Evolutionary conservation across 441 rosid genomes (phyloP).

Genomic region (Corymbia calophylla): DNA sequence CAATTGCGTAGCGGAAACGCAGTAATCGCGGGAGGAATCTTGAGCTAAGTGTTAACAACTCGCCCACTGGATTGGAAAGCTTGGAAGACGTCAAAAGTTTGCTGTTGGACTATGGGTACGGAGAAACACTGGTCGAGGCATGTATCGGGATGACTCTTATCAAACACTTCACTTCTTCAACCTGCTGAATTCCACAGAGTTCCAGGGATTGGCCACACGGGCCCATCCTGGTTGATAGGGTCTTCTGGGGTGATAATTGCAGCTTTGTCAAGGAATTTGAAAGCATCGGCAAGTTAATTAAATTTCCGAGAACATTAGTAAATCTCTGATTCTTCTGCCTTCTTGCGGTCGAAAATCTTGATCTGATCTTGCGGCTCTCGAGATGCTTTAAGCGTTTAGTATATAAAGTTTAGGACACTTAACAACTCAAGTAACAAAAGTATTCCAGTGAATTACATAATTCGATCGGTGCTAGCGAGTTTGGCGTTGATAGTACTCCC

Average conservation of each 20-base stretch:
- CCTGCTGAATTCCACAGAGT: conserved; percentile 49
- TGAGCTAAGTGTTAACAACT: conserved; percentile 25
- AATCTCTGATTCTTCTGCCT: background rate
- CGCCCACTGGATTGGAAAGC: conserved; percentile 49
- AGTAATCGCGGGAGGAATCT: conserved; percentile 51
- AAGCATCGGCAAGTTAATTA: background rate
- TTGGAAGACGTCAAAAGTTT: conserved; percentile 49
- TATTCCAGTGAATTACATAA: conserved; percentile 21
- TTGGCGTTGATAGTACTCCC: conserved; percentile 34
- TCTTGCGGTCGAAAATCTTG: background rate
- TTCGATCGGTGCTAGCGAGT: conserved; percentile 47
- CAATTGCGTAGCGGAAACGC: conserved; percentile 45
- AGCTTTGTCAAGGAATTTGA: conserved; percentile 55
- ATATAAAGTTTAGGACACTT: background rate
- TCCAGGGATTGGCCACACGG: conserved; percentile 34
- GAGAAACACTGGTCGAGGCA: conserved; percentile 32
- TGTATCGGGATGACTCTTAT: conserved; percentile 53
- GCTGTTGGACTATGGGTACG: conserved; percentile 33
- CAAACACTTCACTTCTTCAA: conserved; percentile 62
- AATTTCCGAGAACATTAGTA: background rate
- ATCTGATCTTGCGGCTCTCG: background rate
- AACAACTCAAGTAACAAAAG: background rate
- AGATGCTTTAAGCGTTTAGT: background rate
- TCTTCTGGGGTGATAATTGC: conserved; percentile 47
- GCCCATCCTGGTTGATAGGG: conserved; percentile 33